phyloP scores from a whole-genome alignment of 2,329 filamentous ascomycete species.

The Penicillium janthinellum region DNA sequence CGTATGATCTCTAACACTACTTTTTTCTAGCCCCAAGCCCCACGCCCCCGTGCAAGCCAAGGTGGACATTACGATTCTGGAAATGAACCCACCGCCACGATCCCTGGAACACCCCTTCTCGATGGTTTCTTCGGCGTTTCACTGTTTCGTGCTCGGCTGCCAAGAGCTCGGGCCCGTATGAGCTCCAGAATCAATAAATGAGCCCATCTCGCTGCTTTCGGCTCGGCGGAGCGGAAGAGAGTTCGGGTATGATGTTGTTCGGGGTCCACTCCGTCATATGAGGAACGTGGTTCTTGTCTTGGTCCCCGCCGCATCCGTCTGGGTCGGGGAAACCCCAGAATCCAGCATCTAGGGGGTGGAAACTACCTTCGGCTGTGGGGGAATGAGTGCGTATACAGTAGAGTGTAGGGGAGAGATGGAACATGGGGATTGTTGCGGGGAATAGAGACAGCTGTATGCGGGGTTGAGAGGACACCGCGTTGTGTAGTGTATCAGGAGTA shows the following conservation, averaged over 20 bases:
- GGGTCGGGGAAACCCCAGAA: background rate
- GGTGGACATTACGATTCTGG: background rate
- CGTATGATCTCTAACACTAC: background rate
- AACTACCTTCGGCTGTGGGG: background rate
- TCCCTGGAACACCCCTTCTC: background rate
- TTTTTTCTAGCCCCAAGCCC: background rate
- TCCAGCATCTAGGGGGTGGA: background rate
- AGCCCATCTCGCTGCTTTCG: conserved; percentile 9
- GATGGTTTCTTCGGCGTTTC: background rate
- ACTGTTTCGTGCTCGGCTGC: background rate
- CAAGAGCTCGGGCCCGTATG: background rate
- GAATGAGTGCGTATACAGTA: background rate
- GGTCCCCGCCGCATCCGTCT: background rate
- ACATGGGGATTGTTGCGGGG: background rate
- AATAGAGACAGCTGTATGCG: background rate
- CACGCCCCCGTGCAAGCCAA: background rate
- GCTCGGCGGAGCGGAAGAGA: conserved; percentile 24
- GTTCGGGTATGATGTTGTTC: conserved; percentile 3
- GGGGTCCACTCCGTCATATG: background rate
- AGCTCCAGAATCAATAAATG: background rate
- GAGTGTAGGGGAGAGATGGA: background rate
- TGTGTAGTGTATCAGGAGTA: background rate
- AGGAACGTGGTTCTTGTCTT: background rate
- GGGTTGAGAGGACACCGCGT: background rate
- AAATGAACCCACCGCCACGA: background rate